Evolutionary conservation across 2,329 filamentous ascomycete species (phyloP).

Genomic region (Colletotrichum musicola): DNA sequence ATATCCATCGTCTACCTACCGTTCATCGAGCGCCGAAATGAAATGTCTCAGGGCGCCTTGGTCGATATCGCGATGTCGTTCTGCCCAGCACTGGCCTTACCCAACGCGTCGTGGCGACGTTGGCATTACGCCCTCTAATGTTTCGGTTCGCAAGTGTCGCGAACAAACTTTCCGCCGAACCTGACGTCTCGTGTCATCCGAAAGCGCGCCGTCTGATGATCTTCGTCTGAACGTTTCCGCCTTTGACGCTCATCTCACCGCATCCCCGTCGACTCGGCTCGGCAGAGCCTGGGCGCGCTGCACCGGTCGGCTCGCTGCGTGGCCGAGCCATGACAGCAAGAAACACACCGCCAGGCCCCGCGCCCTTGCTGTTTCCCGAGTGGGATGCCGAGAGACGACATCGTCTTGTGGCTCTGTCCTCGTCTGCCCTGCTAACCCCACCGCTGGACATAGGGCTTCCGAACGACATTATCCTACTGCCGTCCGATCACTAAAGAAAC

Average conservation of each 20-base stretch:
- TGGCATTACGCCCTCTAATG: slow-evolving; percentile 3
- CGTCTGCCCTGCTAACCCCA: too few species aligned
- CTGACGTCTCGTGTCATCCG: neutral
- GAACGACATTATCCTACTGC: too few species aligned
- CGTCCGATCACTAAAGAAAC: neutral
- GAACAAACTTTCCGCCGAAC: neutral
- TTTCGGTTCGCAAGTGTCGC: neutral
- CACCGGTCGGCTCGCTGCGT: slow-evolving; percentile 8
- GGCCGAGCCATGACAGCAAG: neutral
- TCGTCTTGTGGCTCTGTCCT: too few species aligned
- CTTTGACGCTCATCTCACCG: slow-evolving; percentile 6
- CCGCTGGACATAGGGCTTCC: too few species aligned
- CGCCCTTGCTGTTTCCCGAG: too few species aligned
- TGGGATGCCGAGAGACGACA: too few species aligned
- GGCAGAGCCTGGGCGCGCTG: slow-evolving; percentile 11
- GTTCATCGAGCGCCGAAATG: neutral
- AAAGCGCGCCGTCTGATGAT: neutral
- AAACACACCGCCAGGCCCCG: too few species aligned
- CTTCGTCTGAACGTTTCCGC: slow-evolving; percentile 9
- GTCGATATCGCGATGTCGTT: neutral
- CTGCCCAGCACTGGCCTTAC: neutral
- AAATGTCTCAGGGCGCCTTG: neutral
- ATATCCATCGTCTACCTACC: too few species aligned
- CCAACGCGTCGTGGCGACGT: neutral
- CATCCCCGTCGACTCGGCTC: neutral